A percentile compares a stretch with the other conserved stretches of the same genome.
Evolutionary conservation across 768 basidiomycete species (phyloP).

Genomic region (Termitomyces sp.): DNA sequence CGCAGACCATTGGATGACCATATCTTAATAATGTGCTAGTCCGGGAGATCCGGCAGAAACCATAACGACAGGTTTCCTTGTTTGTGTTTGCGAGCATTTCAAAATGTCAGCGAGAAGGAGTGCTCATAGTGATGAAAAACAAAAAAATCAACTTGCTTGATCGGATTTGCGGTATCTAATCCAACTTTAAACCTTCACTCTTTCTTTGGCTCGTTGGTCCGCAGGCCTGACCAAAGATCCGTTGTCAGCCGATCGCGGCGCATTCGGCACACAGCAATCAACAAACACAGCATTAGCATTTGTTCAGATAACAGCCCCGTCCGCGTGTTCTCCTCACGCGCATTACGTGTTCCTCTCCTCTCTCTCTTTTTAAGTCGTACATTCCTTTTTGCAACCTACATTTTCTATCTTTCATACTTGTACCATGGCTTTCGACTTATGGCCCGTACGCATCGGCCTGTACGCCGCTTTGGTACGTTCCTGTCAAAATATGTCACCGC

Average conservation of each 20-base stretch:
- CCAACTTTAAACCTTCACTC: no score
- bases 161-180: no score
- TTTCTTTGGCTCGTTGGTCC: no score
- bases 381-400: background rate
- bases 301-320: constrained; percentile 1
- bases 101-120: no score
- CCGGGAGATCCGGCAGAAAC: no score
- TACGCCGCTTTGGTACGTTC: constrained; percentile 14
- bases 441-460: constrained; percentile 16
- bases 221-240: background rate
- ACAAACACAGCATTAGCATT: background rate
- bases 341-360: constrained; percentile 5
- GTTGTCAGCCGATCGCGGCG: background rate
- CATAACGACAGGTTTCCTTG: no score
- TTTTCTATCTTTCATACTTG: background rate
- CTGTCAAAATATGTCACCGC: background rate
- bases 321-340: constrained; percentile 5
- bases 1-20: background rate
- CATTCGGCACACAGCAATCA: background rate
- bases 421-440: constrained; percentile 18
- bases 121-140: no score
- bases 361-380: constrained; percentile 1
- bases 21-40: background rate
- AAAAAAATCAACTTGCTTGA: no score
- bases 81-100: no score